Evolutionary conservation across 495 filamentous ascomycete species (phyloP), one percentile per base, ranked within the genome.

Genomic region (Astrocystis sublimbata): DNA sequence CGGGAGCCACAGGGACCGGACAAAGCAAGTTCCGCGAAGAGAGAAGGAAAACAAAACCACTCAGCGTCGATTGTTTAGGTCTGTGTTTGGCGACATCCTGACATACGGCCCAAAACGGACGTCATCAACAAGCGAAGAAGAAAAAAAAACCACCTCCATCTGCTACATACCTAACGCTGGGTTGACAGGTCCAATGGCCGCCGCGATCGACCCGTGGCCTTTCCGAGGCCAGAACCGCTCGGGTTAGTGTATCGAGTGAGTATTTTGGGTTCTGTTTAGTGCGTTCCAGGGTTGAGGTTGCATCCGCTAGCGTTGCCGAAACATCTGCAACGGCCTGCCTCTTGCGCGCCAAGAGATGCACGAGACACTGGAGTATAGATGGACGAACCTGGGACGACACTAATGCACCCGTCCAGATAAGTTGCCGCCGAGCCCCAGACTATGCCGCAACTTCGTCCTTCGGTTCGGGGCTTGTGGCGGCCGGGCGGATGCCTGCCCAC

Each of bases 311-410:
- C 13, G 51, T 50, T 53, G 45, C 65, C 56, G 59, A 61, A 61
- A 50, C 31, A 36, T 60, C 30, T 61, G 54, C 26, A 41, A 23
- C 58, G 38, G 58, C n/a, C 19, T 53, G 47, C 26, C 23, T 57
- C 35, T n/a, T 59, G 53, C 58, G 60, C 40, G 60, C 45, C 60
- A 58, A 53, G 60, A 56, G n/a, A 47, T 52, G 56, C 47, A 61
- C 58, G 65, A 66, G 64, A 61, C 59, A 65, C 49, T 13, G 33
- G 6, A 6, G 13, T 51, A 56, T 38, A 50, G 56, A 54, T 30
- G 59, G 65, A 56, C 64, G n/a, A n/a, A 58, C 57, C 61, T 64
- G 53, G 61, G 54, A 63, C 54, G 35, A 63, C 10, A 50, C 60
- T 62, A 62, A 62, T 62, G 60, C 60, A 62, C 41, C 60, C 49